Evolutionary conservation across 345 rosid genomes (phyloP), one percentile per base, ranked within the genome.

Genomic region (Rhodomyrtus tomentosa): DNA sequence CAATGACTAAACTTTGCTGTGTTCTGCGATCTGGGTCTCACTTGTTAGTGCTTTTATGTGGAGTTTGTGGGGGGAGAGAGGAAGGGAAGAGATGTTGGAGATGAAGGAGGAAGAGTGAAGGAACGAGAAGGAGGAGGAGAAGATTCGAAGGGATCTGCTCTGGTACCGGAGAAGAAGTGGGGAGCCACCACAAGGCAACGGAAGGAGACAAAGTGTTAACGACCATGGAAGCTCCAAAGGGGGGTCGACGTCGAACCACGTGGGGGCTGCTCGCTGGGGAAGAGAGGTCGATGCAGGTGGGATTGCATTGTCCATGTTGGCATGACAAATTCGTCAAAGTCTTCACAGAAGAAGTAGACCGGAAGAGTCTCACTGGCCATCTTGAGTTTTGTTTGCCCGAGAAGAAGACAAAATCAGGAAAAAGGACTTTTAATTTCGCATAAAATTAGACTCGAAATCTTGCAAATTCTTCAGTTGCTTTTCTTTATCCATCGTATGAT

Each of bases 61-160:
- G 81, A 49, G 18, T 13, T 80, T 53, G 74, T 51, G 81, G 48
- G 51, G 45, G 32, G 62, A 25, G 22, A 42, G 48, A 18, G 21
- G 27, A 21, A 45, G 25, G 50, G 10, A 10, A 36, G 42, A 86
- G 85, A 84, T 38, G 10, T 50, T 32, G 36, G 82, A 38, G 86
- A 62, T 29, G 74, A 40, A 50, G 85, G 24, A 25, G 85, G 55
- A 87, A 87, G 81, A 62, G 87, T 85, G 80, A 80, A 53, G 82
- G 82, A 87, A 50, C 51, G 81, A 45, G 88, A 88, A 38, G 88
- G 62, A 32, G 89, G 38, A 84, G 83, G 83, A 85, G 96, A 93
- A 93, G 98, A 96, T 96, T 93, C 96, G 88, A 74, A 87, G 86
- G 98, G 54, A 95, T 93, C 96, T 91, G 92, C 95, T 56, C 55